Base-by-base conservation (phyloP, 1,139 yeast species). In the Kodamaea ohmeri region DNA sequence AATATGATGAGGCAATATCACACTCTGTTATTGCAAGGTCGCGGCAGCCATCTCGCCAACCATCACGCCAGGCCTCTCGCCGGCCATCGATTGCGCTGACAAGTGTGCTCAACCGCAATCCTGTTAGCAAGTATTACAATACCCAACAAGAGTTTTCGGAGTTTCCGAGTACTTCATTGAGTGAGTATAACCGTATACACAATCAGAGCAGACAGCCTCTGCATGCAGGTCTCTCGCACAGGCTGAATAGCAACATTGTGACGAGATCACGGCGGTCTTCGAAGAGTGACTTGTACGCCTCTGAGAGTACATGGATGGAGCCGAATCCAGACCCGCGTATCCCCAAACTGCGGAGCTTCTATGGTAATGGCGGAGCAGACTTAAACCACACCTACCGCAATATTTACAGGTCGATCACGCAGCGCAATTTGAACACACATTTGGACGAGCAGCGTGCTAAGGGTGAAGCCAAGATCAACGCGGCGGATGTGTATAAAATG, bases 291-390 rank as follows among this genome's bases (percentile, higher is more conserved):
- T 52, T 69, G 37, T 67, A 70, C 47, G 55, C 61, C 2, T 55
- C 69, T 2, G 73, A 63, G 34, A 60, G 65, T 32, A 68, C 66
- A 39, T 69, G 76, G 75, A 67, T 68, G 73, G 74, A 69, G 37
- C 71, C 40, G 40, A 34, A 34, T 9, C 41, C 22, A 15, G 35
- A 37, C 8, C 42, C 36, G 16, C 34, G 41, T 2, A 39, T 39
- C 12, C 37, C 41, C 5, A 56, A 57, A 37, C 51, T 67, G 11
- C 46, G 62, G 31, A 61, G 67, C n/a, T 51, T 50, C 42, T 43
- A 45, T 25, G 39, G 40, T 29, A 39, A 39, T 14, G 25, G 31
- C 5, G 38, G 40, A 9, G 35, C 43, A 13, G 64, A 61, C 34
- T 50, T 63, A 39, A 60, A 56, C 39, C 50, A 48, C 20, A 58